A percentile compares a stretch with the other conserved stretches of the same genome.
Conservation (phyloP, 2,329 filamentous ascomycete genomes). For the Camillea tinctor region DNA sequence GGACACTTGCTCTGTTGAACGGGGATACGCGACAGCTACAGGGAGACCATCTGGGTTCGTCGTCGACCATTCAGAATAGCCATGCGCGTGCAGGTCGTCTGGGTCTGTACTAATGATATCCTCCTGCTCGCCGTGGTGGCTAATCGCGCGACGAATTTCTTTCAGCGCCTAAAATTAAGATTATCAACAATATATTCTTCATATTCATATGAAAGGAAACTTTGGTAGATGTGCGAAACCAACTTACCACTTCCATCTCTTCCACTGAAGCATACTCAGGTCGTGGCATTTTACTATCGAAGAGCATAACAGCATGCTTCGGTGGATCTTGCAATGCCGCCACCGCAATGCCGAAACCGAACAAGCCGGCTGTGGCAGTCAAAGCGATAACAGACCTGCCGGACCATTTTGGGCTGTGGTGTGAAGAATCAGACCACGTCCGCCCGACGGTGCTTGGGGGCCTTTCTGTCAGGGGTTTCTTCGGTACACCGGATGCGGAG, state of each 20-base stretch:
- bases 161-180: slow-evolving; percentile 46
- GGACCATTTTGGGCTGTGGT: slow-evolving; percentile 26
- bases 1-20: slow-evolving; percentile 59
- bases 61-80: slow-evolving; percentile 68
- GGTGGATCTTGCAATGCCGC: slow-evolving; percentile 23
- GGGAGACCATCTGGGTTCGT: slow-evolving; percentile 59
- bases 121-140: slow-evolving; percentile 35
- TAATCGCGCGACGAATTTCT: slow-evolving; percentile 50
- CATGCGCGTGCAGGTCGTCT: slow-evolving; percentile 60
- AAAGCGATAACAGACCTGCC: slow-evolving; percentile 30
- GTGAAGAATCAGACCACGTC: slow-evolving; percentile 10
- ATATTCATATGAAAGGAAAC: not conserved
- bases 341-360: slow-evolving; percentile 32
- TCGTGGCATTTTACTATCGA: slow-evolving; percentile 27
- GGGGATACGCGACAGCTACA: slow-evolving; percentile 64
- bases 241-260: slow-evolving; percentile 50
- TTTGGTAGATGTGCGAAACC: not conserved
- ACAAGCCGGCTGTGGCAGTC: slow-evolving; percentile 28
- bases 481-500: slow-evolving; percentile 14
- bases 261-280: slow-evolving; percentile 46
- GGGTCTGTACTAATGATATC: slow-evolving; percentile 63
- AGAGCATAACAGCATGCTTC: slow-evolving; percentile 25
- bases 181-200: not conserved
- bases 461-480: slow-evolving; percentile 12
- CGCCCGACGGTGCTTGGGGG: slow-evolving; percentile 13